Evolutionary conservation across 257 asterid genomes (phyloP), one percentile per base, ranked within the genome.

Genomic region (Scutellaria barbata): DNA sequence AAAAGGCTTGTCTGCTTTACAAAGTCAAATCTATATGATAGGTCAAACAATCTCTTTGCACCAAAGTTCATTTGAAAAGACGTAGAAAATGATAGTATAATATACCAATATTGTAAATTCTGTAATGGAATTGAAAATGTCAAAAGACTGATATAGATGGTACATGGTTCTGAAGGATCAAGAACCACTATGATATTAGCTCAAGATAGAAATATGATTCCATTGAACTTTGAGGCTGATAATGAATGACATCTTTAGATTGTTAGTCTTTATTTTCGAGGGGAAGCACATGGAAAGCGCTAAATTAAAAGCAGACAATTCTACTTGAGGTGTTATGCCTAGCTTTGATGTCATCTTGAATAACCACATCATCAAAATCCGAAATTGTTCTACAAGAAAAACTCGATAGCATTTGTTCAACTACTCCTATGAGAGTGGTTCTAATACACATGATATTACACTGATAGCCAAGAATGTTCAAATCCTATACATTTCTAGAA

Each of bases 341-440:
- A 56, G 63, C 63, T n/a, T 35, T 35, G 46, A n/a, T 37, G 16
- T 59, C 46, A 59, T 35, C 43, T 35, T 16, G 65, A 59, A 35
- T 30, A 7, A 6, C 65, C 41, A 59, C 20, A n/a, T 59, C 45
- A 59, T 37, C 16, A 35, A 37, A 59, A 59, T 42, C 46, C 39
- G 39, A 60, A 60, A 6, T 13, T 8, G 25, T 39, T 7, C n/a
- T 2, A 41, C 13, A n/a, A 5, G 5, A 37, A n/a, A 60, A 5
- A 14, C 1, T 8, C 13, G 42, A 60, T 0, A n/a, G 47, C 17
- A 11, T 54, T 7, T 18, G 9, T 20, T 54, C 37, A 8, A 54
- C 39, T 25, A 18, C 7, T 54, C 37, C 48, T 9, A 61, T 61
- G 17, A 60, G 43, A 40, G 51, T 40, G 66, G 66, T 35, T 37